Base-by-base conservation (phyloP, 345 rosid species). In the Raphanus raphanistrum region DNA sequence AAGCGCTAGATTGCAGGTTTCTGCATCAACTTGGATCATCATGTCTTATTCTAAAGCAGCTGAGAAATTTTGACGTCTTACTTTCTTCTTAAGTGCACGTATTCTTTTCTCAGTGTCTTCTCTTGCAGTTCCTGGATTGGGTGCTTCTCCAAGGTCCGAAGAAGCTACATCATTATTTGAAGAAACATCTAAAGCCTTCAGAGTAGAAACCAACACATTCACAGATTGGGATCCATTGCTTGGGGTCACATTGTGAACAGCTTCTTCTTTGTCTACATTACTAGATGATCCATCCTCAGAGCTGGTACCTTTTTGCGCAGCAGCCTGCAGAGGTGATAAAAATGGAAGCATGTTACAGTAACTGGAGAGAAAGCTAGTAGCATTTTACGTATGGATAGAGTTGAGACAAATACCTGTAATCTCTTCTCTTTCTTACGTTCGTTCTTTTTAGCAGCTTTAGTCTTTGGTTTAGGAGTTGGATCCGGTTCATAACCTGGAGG, bases 41-140 rank as follows among this genome's bases (percentile, higher is more conserved):
- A 77, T 63, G 32, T 77, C 50, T 80, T 48, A 31, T 35, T 52
- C 2, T 35, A 35, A 35, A 54, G 63, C 67, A 57, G 26, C 72
- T 29, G 41, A 66, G 67, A 66, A 74, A 27, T 29, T 52, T 59
- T 31, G 69, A 60, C 78, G 62, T 17, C 43, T 43, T 88, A 95
- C 99, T 92, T 95, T 95, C 88, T 95, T 91, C 83, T 85, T 95
- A 32, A 95, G 88, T 27, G 97, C 90, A 43, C 98, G 86, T n/a
- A 95, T 90, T 85, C 78, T 90, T 87, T 91, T 95, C 78, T 92
- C 97, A 11, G 80, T 68, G 69, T 91, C 93, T 82, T 87, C 92
- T 80, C 70, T 74, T 21, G 88, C 33, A 80, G 79, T 75, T 68
- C 69, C 85, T 9, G 70, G 52, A 82, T 78, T 80, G 8, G 84